A percentile compares a stretch with the other conserved stretches of the same genome.
Conservation (phyloP, 2,329 filamentous ascomycete genomes). For the Macrophomina pseudophaseolina region DNA sequence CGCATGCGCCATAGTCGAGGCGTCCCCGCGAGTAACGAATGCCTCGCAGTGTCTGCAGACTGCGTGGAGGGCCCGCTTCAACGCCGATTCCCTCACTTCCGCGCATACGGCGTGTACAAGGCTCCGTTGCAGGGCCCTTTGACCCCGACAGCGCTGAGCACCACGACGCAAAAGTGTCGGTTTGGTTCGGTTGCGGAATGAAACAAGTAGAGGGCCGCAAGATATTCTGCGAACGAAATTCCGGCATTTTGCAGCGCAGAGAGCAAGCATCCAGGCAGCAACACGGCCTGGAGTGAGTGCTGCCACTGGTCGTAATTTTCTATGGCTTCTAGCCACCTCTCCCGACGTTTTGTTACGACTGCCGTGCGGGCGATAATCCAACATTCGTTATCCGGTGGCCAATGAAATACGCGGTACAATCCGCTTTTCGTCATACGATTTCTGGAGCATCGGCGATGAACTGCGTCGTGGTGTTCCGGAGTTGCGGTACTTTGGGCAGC, state of each 20-base stretch:
- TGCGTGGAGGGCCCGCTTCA: not conserved
- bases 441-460: slow-evolving; percentile 11
- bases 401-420: not conserved
- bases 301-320: not conserved
- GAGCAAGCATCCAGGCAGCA: not conserved
- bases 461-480: not conserved
- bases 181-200: not conserved
- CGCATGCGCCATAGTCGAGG: not conserved
- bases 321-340: not conserved
- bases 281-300: not conserved
- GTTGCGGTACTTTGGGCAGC: slow-evolving; percentile 10
- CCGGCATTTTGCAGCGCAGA: not conserved
- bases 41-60: not conserved
- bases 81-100: not conserved
- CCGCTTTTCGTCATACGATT: slow-evolving; percentile 18
- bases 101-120: not conserved
- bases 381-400: not conserved
- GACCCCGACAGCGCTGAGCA: too few relatives aligned
- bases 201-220: not conserved
- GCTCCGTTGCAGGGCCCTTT: not conserved
- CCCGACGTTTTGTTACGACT: not conserved
- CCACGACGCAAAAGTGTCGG: too few relatives aligned
- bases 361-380: not conserved
- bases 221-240: not conserved
- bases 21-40: not conserved